phyloP scores from a whole-genome alignment of 345 rosid genomes.

The Citropsis articulata region DNA sequence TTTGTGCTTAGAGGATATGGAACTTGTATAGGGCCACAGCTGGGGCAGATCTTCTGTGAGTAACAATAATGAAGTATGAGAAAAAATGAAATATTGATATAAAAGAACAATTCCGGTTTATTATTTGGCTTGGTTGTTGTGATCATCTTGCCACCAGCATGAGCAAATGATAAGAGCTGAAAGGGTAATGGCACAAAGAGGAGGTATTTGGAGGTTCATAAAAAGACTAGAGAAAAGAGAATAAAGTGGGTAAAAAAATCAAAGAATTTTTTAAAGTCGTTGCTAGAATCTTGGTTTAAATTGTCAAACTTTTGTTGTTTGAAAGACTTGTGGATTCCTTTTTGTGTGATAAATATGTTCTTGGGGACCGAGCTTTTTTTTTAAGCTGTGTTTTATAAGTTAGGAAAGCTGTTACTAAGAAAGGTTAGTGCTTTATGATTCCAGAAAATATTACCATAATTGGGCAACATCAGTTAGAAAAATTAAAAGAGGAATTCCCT shows the following conservation, averaged over 20 bases:
- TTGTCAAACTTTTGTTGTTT: constrained; percentile 14
- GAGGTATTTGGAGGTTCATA: constrained; percentile 20
- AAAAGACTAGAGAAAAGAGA: constrained; percentile 20
- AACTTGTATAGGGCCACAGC: constrained; percentile 43
- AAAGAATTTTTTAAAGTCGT: constrained; percentile 10
- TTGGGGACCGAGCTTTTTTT: constrained; percentile 3
- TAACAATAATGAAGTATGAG: constrained; percentile 16
- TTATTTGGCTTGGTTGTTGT: background rate
- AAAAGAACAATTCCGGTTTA: background rate
- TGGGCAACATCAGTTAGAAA: constrained; percentile 9
- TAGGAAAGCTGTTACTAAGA: constrained; percentile 6
- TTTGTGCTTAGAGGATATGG: constrained; percentile 64
- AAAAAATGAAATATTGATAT: constrained; percentile 8
- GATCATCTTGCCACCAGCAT: constrained; percentile 22
- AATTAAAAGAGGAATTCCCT: constrained; percentile 17
- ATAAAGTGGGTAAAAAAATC: constrained; percentile 26
- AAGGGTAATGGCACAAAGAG: constrained; percentile 1
- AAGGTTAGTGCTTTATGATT: background rate
- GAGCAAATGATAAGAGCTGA: constrained; percentile 14
- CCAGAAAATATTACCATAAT: background rate
- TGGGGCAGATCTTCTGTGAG: constrained; percentile 42
- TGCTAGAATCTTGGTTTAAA: constrained; percentile 28
- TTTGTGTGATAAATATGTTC: background rate
- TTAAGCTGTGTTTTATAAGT: background rate
- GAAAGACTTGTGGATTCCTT: constrained; percentile 24